These are phyloP conservation scores for Lotus japonicus DNA, from an alignment of 306 rosid genomes.

Conservation along the genomic window DNA sequence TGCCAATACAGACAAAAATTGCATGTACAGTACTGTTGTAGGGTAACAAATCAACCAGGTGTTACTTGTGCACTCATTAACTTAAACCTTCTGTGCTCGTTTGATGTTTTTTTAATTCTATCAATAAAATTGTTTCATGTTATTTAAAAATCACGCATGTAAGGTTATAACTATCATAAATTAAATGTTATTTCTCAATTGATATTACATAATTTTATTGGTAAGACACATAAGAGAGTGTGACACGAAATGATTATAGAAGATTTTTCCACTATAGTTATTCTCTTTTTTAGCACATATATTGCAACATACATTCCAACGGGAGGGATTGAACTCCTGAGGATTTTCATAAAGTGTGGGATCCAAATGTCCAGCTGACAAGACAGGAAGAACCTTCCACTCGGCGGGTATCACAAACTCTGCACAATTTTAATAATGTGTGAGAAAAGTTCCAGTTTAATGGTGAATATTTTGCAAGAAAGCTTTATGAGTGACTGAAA, in stretches of 20 bases:
- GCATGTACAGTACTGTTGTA: neutral
- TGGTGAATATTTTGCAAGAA: neutral
- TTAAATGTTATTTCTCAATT: too few species aligned
- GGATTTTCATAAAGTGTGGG: slow-evolving; percentile 47
- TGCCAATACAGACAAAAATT: slow-evolving; percentile 24
- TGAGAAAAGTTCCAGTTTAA: slow-evolving; percentile 4
- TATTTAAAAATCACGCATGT: too few species aligned
- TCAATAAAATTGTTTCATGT: too few species aligned
- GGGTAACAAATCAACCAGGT: neutral
- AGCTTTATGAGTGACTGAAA: neutral
- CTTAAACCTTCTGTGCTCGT: neutral
- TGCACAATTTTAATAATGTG: slow-evolving; percentile 5
- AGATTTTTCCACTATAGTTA: too few species aligned
- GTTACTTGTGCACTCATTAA: neutral
- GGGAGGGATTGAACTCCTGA: slow-evolving; percentile 54
- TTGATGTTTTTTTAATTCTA: too few species aligned
- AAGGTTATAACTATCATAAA: too few species aligned
- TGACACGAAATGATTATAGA: too few species aligned
- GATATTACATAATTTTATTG: too few species aligned
- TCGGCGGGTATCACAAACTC: slow-evolving; percentile 60
- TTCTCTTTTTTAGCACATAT: too few species aligned
- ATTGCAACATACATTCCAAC: slow-evolving; percentile 61
- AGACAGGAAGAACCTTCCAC: slow-evolving; percentile 81
- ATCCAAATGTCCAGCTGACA: slow-evolving; percentile 60
- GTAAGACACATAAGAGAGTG: too few species aligned